Base-by-base conservation (phyloP, 768 basidiomycete genomes). In the Xanthoconium purpureum region DNA sequence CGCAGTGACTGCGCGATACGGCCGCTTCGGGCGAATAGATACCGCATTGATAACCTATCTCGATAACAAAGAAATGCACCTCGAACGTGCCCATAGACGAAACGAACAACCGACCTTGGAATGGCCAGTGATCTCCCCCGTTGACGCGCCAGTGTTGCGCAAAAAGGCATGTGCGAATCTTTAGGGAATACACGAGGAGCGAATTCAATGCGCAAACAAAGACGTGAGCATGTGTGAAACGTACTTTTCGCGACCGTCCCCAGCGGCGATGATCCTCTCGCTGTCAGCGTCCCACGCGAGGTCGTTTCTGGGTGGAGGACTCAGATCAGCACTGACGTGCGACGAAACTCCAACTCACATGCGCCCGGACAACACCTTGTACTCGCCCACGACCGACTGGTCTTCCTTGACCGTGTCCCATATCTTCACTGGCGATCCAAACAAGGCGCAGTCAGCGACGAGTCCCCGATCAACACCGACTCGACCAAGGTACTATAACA, bases 241-340 rank as follows among this genome's bases (percentile, higher is more conserved):
- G 17, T 52, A 94, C 92, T 89, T 92, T 65, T 94, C 95, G 56
- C 85, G 80, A 36, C 94, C 94, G 61, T 96, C 92, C 51, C 96
- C 96, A 13, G 91, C 95, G 8, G 88, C 91, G 47, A 98, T 89
- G 55, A 98, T 89, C n/a, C 96, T 82, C 70, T 97, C 96, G 67
- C 89, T 92, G 71, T 98, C 96, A 2, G 89, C 90, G 66, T 98
- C 96, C 96, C 96, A 98, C 12, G 88, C 88, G 20, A 98, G 81
- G 73, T 98, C 96, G 63, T 94, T 94, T 61, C 94, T 93, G 61
- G 11, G 32, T 30, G 18, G 20, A 36, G 48, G n/a, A 11, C 42
- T 46, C 40, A 2, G 24, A 43, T 56, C 13, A 43, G n/a, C 36
- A 29, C 15, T 29, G 30, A 39, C 4, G 9, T 12, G 18, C 9